Evolutionary conservation across 1,139 yeast species (phyloP).

Genomic region (Debaryomyces robertsiae): DNA sequence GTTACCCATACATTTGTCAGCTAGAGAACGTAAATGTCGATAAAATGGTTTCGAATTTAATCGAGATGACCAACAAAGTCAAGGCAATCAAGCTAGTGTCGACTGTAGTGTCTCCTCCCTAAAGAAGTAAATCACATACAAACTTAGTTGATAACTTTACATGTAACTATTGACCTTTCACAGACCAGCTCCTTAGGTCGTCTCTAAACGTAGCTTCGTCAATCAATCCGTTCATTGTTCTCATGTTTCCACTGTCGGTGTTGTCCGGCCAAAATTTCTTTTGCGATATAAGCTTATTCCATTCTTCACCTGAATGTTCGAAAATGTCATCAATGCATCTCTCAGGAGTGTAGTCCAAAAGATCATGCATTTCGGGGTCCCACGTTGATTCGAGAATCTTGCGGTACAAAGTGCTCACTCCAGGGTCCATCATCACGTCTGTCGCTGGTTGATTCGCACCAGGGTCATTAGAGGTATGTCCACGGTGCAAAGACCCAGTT

Average conservation of each 20-base stretch:
- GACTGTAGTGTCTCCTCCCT: not conserved
- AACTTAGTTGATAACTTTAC: too few relatives aligned
- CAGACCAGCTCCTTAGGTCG: slow-evolving; percentile 50
- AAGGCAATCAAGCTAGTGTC: slow-evolving; percentile 1
- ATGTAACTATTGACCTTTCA: slow-evolving; percentile 13
- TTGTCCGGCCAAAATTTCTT: slow-evolving; percentile 19
- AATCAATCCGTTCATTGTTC: slow-evolving; percentile 49
- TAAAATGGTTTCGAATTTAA: not conserved
- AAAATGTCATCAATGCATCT: slow-evolving; percentile 77
- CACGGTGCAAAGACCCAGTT: not conserved
- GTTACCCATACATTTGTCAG: slow-evolving; percentile 1
- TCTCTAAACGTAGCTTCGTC: slow-evolving; percentile 43
- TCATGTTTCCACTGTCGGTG: slow-evolving; percentile 44
- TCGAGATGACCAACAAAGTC: slow-evolving; percentile 3
- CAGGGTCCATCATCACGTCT: slow-evolving; percentile 47
- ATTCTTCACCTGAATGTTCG: slow-evolving; percentile 68
- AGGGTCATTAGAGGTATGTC: not conserved
- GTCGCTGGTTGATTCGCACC: not conserved
- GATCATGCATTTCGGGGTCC: slow-evolving; percentile 64
- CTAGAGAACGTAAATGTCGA: slow-evolving; percentile 1
- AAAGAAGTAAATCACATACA: too few relatives aligned
- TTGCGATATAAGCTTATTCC: slow-evolving; percentile 41
- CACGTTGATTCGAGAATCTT: slow-evolving; percentile 72
- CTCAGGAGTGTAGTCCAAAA: slow-evolving; percentile 69
- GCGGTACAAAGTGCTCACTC: slow-evolving; percentile 55